phyloP scores from a whole-genome alignment of 2,329 filamentous ascomycete genomes.

The Hymenoscyphus occultus region DNA sequence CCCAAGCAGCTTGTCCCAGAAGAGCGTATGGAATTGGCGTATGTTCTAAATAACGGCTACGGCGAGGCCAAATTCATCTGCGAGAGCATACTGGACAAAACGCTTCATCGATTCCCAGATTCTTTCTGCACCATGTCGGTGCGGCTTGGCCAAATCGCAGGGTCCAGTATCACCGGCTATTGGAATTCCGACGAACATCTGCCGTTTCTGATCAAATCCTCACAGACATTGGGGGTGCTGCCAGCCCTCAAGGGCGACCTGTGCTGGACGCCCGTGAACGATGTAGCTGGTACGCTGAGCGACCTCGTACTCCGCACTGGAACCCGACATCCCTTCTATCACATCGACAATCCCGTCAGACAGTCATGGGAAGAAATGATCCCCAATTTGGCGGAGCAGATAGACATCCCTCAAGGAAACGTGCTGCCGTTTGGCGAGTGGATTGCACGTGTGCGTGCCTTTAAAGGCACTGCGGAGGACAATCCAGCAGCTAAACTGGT shows the following conservation, averaged over 20 bases:
- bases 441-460: conserved; percentile 28
- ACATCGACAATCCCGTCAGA: conserved; percentile 45
- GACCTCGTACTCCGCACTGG: conserved; percentile 36
- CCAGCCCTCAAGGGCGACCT: conserved; percentile 43
- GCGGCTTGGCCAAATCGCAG: conserved; percentile 52
- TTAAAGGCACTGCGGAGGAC: conserved; percentile 17
- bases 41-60: conserved; percentile 47
- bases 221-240: conserved; percentile 43
- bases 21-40: conserved; percentile 39
- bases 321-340: conserved; percentile 39
- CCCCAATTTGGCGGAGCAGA: conserved; percentile 35
- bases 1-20: conserved; percentile 42
- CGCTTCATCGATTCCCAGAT: conserved; percentile 42
- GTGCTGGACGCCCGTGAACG: conserved; percentile 48
- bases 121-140: conserved; percentile 45
- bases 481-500: conserved; percentile 37
- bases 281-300: conserved; percentile 36
- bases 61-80: conserved; percentile 51
- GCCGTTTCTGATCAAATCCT: conserved; percentile 48
- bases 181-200: conserved; percentile 56
- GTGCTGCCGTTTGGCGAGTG: conserved; percentile 42
- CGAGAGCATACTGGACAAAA: conserved; percentile 49
- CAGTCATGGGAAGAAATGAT: conserved; percentile 42
- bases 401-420: conserved; percentile 34
- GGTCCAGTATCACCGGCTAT: conserved; percentile 46